These are phyloP conservation scores for Geotrichum siamense DNA, from an alignment of 1,139 yeast genomes.

Conservation along the genomic window DNA sequence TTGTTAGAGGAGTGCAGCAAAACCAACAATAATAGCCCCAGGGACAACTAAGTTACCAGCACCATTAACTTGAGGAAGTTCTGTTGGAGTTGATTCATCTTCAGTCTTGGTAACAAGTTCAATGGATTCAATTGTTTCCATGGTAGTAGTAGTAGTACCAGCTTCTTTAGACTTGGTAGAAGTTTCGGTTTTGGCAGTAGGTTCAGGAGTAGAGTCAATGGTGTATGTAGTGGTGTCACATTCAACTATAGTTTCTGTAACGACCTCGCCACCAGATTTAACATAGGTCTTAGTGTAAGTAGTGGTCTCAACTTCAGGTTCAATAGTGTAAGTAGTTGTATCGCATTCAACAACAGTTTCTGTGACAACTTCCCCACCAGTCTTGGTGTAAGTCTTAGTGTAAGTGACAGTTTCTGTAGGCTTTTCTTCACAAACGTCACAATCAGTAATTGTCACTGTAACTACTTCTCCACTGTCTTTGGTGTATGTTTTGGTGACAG, in stretches of 20 bases:
- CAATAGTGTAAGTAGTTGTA: background rate
- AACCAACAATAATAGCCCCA: background rate
- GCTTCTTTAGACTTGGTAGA: background rate
- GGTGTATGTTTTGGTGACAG: conserved; percentile 1
- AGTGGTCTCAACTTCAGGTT: background rate
- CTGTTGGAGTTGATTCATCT: background rate
- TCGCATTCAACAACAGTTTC: conserved; percentile 3
- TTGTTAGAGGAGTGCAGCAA: background rate
- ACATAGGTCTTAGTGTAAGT: background rate
- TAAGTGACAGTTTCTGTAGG: background rate
- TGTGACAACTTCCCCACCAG: conserved; percentile 1
- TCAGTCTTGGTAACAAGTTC: background rate
- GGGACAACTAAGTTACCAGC: background rate
- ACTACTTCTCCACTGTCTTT: background rate
- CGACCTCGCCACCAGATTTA: background rate
- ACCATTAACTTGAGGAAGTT: conserved; percentile 8
- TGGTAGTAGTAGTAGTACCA: background rate
- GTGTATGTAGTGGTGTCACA: background rate
- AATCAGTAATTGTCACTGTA: background rate
- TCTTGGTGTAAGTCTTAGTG: conserved; percentile 5
- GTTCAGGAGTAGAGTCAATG: background rate
- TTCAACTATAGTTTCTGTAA: background rate
- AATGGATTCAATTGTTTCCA: background rate
- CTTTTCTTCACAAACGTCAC: conserved; percentile 4
- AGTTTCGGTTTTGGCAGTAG: background rate